phyloP scores from a whole-genome alignment of 176 grass and related monocot genomes.

The Paspalum notatum region DNA sequence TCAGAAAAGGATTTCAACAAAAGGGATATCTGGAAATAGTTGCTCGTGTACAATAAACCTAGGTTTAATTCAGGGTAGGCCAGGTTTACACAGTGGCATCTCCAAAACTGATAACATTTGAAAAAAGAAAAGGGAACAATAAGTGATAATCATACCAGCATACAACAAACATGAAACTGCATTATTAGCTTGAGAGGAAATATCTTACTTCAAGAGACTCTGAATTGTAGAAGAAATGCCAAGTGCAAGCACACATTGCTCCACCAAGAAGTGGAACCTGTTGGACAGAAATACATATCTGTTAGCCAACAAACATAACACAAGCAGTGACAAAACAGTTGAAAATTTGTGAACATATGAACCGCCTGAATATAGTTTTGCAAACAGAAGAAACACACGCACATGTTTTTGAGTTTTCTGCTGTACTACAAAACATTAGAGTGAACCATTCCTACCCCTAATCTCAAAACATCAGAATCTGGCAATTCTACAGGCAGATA shows the following conservation, averaged over 20 bases:
- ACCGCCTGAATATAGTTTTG: neutral
- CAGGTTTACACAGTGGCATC: slow-evolving; percentile 2
- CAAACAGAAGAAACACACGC: neutral
- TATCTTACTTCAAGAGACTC: slow-evolving; percentile 77
- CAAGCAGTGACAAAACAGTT: slow-evolving; percentile 13
- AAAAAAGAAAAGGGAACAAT: neutral
- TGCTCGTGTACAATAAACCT: neutral
- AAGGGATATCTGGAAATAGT: neutral
- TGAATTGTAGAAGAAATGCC: slow-evolving; percentile 99
- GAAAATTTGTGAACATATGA: neutral
- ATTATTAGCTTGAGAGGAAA: neutral
- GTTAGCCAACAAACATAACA: slow-evolving; percentile 24
- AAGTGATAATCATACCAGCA: neutral
- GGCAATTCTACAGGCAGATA: neutral
- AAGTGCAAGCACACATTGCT: slow-evolving; percentile 91
- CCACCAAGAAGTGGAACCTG: slow-evolving; percentile 95
- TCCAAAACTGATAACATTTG: neutral
- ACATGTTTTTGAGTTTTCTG: neutral
- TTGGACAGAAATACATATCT: slow-evolving; percentile 29
- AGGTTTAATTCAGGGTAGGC: neutral
- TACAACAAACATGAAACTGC: neutral
- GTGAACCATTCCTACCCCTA: neutral
- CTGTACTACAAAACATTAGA: neutral
- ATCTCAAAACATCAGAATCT: neutral
- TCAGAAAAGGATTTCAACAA: neutral